Percentiles rank a stretch among this genome's conserved stretches.
Conservation (phyloP, 306 rosid species). For the Acacia crassicarpa region DNA sequence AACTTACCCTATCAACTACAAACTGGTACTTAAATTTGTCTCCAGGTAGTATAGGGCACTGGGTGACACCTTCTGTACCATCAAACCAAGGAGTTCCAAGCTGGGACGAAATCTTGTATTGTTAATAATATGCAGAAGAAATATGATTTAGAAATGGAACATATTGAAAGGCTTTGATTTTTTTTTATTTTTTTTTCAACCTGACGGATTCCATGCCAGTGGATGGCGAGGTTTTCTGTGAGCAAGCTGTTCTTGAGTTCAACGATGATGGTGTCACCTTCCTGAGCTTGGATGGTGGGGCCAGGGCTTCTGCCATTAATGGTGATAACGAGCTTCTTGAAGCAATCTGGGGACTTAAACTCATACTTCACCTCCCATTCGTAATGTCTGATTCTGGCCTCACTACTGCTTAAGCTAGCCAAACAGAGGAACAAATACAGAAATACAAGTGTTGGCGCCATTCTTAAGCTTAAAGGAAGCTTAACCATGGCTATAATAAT, state of each 20-base stretch:
- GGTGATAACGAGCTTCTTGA: conserved; percentile 65
- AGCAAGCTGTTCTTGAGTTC: conserved; percentile 62
- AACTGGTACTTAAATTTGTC: conserved; percentile 74
- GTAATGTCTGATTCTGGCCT: conserved; percentile 53
- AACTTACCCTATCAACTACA: conserved; percentile 78
- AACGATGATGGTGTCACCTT: conserved; percentile 75
- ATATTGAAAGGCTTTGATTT: background rate
- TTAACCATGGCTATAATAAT: background rate
- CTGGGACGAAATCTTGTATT: conserved; percentile 28
- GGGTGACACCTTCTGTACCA: conserved; percentile 91
- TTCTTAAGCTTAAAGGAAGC: background rate
- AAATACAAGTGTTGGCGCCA: conserved; percentile 29
- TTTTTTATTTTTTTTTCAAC: conserved; percentile 12
- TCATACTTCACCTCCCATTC: conserved; percentile 32
- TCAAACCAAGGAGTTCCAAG: conserved; percentile 93
- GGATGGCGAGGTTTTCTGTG: conserved; percentile 80
- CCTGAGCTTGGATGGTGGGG: conserved; percentile 74
- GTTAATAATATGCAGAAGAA: background rate
- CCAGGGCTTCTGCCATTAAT: conserved; percentile 78
- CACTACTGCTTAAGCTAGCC: conserved; percentile 32
- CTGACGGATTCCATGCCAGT: conserved; percentile 97
- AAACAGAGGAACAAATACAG: conserved; percentile 31
- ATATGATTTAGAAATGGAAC: background rate
- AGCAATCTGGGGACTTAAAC: conserved; percentile 79
- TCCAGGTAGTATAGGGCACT: conserved; percentile 68